Evolutionary conservation across 1,284 basidiomycete species (phyloP).

Genomic region (Fomitopsis palustris): DNA sequence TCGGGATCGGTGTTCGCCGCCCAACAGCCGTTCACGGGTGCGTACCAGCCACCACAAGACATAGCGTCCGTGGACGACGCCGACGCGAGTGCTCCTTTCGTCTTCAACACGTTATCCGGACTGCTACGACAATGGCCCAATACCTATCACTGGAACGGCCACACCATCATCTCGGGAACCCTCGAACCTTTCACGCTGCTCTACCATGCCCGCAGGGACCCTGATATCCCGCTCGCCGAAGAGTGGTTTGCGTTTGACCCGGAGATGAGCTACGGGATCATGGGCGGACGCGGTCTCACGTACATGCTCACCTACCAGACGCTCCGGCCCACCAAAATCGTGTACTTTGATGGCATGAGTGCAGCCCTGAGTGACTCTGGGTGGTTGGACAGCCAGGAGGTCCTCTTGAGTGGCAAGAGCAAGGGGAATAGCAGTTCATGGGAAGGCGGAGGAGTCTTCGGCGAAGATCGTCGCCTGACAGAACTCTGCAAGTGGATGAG

Average conservation of each 20-base stretch:
- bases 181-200: conserved; percentile 8
- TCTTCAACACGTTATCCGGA: conserved; percentile 6
- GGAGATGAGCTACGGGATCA: conserved; percentile 13
- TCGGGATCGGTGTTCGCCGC: not conserved
- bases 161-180: conserved; percentile 9
- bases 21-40: not conserved
- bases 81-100: conserved; percentile 7
- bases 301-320: conserved; percentile 7
- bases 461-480: not conserved
- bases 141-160: conserved; percentile 10
- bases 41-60: not conserved
- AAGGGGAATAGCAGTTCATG: not conserved
- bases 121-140: conserved; percentile 10
- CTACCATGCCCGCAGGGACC: conserved; percentile 10
- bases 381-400: conserved; percentile 9
- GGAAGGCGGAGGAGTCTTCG: conserved; percentile 1
- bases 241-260: conserved; percentile 12
- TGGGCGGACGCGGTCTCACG: conserved; percentile 8
- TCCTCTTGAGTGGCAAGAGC: conserved; percentile 1
- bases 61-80: not conserved
- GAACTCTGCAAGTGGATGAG: conserved; percentile 4
- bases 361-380: conserved; percentile 5
- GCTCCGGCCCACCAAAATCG: conserved; percentile 2
- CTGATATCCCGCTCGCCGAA: not conserved
- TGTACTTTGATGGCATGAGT: conserved; percentile 10